A percentile compares a stretch with the other conserved stretches of the same genome.
phyloP scores from a whole-genome alignment of 768 basidiomycete species.

The Boletus pseudo-olivaceus region DNA sequence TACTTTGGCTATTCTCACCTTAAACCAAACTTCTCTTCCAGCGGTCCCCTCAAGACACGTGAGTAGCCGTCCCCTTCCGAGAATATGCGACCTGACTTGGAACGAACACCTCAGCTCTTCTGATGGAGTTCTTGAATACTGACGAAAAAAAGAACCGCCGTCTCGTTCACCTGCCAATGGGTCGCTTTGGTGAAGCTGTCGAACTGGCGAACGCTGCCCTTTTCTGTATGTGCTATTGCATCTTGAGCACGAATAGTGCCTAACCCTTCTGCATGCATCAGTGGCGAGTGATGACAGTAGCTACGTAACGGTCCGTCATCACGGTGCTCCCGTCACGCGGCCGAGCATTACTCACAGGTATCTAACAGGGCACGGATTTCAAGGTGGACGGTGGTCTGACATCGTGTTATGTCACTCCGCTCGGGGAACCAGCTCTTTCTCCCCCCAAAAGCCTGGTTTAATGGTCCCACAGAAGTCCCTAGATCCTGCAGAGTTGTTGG shows the following conservation, averaged over 20 bases:
- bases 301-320: slow-evolving; percentile 78
- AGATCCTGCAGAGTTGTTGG: not conserved
- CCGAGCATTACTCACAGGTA: slow-evolving; percentile 2
- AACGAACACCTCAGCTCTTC: slow-evolving; percentile 56
- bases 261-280: slow-evolving; percentile 24
- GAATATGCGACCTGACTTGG: not conserved
- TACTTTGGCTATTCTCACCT: not conserved
- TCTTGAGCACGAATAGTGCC: slow-evolving; percentile 2
- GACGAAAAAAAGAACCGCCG: slow-evolving; percentile 91
- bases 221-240: slow-evolving; percentile 68
- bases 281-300: slow-evolving; percentile 95
- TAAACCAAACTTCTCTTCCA: slow-evolving; percentile 29
- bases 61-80: slow-evolving; percentile 30
- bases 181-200: slow-evolving; percentile 94
- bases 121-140: slow-evolving; percentile 98
- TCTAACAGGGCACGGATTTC: slow-evolving; percentile 78
- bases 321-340: not conserved
- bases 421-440: slow-evolving; percentile 68
- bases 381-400: slow-evolving; percentile 93
- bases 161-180: slow-evolving; percentile 91
- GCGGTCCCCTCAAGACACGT: slow-evolving; percentile 95
- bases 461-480: not conserved
- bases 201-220: slow-evolving; percentile 92
- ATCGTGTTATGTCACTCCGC: slow-evolving; percentile 87
- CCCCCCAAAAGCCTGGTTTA: slow-evolving; percentile 66